These are phyloP conservation scores for Ustanciosporium gigantosporum DNA, from an alignment of 1,284 basidiomycete genomes.

Conservation along the genomic window DNA sequence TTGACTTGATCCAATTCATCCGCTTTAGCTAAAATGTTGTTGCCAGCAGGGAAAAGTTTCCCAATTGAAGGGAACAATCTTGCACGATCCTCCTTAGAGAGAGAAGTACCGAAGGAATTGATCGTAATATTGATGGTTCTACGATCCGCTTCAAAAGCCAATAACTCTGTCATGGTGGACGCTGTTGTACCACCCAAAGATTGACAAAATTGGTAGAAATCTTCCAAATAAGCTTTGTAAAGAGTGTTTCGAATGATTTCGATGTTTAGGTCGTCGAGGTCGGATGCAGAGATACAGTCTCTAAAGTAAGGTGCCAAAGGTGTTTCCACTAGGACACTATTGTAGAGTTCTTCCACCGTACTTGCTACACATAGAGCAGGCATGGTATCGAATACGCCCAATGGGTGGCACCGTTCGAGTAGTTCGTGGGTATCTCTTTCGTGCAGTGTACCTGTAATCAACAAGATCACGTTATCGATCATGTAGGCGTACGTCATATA, in stretches of 20 bases:
- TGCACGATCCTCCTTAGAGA: conserved; percentile 94
- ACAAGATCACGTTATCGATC: conserved; percentile 98
- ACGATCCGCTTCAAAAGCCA: conserved; percentile 95
- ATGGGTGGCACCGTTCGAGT: conserved; percentile 91
- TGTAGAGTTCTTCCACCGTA: conserved; percentile 98
- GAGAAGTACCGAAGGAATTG: conserved; percentile 95
- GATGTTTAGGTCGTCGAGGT: conserved; percentile 98
- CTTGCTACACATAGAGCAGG: conserved; percentile 98
- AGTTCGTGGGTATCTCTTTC: conserved; percentile 97
- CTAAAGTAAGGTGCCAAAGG: conserved; percentile 97
- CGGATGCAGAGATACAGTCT: conserved; percentile 88
- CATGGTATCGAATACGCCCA: conserved; percentile 98
- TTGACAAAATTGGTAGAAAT: conserved; percentile 84
- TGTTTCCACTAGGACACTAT: conserved; percentile 94
- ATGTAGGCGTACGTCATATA: conserved; percentile 99
- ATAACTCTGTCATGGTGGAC: conserved; percentile 67
- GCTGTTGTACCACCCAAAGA: conserved; percentile 69
- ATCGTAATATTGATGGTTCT: conserved; percentile 98
- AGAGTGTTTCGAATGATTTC: conserved; percentile 99
- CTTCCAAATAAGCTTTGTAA: conserved; percentile 98
- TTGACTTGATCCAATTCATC: conserved; percentile 95
- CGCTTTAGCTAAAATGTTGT: conserved; percentile 88
- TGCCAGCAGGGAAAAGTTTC: conserved; percentile 90
- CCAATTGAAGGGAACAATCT: conserved; percentile 93
- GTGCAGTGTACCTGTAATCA: conserved; percentile 96